Conservation (phyloP, 1,284 basidiomycete species). For the Ceratobasidium sp. region DNA sequence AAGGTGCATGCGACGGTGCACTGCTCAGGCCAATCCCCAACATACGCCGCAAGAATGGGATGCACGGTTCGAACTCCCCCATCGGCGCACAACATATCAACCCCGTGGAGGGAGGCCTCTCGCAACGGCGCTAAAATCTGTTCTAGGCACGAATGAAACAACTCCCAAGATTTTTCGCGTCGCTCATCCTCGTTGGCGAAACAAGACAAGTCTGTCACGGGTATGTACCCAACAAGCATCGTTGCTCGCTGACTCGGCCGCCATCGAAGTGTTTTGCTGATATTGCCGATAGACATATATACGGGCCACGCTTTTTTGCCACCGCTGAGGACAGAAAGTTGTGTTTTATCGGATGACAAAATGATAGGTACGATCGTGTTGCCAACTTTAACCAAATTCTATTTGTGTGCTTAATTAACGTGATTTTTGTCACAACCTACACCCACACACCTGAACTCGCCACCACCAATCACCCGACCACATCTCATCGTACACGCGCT, state of each 20-base stretch:
- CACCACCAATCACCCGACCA: background rate
- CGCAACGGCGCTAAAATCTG: conserved; percentile 46
- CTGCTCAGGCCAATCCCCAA: conserved; percentile 52
- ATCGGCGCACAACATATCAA: conserved; percentile 47
- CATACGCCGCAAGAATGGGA: conserved; percentile 50
- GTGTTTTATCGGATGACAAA: conserved; percentile 44
- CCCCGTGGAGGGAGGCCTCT: conserved; percentile 37
- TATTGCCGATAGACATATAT: background rate
- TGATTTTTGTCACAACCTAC: background rate
- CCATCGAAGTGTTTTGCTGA: background rate
- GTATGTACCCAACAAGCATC: conserved; percentile 43
- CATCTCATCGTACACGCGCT: background rate
- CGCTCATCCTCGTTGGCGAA: background rate
- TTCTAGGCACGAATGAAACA: conserved; percentile 50
- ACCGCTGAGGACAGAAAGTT: conserved; percentile 39
- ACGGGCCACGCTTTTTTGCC: conserved; percentile 19
- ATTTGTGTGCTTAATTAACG: background rate
- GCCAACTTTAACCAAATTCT: too few species aligned
- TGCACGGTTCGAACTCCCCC: conserved; percentile 33
- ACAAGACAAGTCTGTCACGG: conserved; percentile 3
- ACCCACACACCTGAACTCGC: background rate
- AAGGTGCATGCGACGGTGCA: conserved; percentile 46
- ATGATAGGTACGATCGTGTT: conserved; percentile 43
- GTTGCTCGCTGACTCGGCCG: background rate
- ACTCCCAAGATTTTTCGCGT: conserved; percentile 2